Evolutionary conservation across 192 early-diverging fungal species (phyloP).

Genomic region (Coemansia sp.): DNA sequence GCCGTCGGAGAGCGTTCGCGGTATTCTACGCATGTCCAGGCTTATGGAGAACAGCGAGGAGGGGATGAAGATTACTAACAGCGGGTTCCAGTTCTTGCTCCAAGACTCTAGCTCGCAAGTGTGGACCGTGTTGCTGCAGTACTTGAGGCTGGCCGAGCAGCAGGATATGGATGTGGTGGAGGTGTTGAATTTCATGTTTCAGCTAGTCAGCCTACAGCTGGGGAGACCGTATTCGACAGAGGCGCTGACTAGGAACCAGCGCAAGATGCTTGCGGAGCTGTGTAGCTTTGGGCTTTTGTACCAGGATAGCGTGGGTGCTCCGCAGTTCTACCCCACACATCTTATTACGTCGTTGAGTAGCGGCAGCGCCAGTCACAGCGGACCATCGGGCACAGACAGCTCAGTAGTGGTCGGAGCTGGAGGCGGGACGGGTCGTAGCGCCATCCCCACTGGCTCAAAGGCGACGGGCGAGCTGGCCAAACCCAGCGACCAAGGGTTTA

Average conservation of each 20-base stretch:
- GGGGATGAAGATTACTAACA: slow-evolving; percentile 80
- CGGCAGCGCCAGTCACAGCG: slow-evolving; percentile 19
- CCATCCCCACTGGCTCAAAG: neutral
- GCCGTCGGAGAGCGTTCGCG: slow-evolving; percentile 70
- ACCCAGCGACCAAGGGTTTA: slow-evolving; percentile 70
- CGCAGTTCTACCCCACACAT: slow-evolving; percentile 88
- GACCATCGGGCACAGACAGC: slow-evolving; percentile 32
- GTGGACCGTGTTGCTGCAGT: slow-evolving; percentile 95
- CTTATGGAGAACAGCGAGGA: slow-evolving; percentile 64
- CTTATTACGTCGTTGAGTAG: slow-evolving; percentile 88
- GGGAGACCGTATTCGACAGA: slow-evolving; percentile 90
- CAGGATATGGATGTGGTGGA: slow-evolving; percentile 89
- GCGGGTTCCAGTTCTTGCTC: slow-evolving; percentile 96
- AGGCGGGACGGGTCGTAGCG: neutral
- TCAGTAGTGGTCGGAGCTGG: neutral
- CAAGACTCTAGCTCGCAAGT: slow-evolving; percentile 94
- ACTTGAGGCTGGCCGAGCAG: slow-evolving; percentile 78
- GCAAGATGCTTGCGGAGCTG: slow-evolving; percentile 85
- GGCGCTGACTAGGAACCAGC: slow-evolving; percentile 80
- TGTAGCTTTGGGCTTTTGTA: slow-evolving; percentile 89
- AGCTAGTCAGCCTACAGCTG: slow-evolving; percentile 87
- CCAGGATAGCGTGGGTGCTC: slow-evolving; percentile 73
- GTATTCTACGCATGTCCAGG: slow-evolving; percentile 73
- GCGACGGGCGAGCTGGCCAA: slow-evolving; percentile 21
- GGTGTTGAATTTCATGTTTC: slow-evolving; percentile 92